Evolutionary conservation across 345 rosid species (phyloP).

Genomic region (Citrus cavaleriei): DNA sequence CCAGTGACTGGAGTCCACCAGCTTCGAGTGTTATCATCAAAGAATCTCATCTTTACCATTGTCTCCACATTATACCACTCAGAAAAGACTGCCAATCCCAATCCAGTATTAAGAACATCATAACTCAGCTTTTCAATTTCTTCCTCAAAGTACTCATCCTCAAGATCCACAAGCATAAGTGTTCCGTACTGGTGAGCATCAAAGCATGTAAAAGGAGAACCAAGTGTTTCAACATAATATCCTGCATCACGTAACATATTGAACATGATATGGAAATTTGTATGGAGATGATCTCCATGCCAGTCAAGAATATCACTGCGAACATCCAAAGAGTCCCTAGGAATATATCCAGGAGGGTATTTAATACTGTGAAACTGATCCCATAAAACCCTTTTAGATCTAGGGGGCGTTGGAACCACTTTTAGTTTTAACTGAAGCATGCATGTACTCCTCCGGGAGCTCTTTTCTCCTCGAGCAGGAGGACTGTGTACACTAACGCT

Average conservation of each 20-base stretch:
- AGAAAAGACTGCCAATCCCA: constrained; percentile 86
- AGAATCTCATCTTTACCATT: constrained; percentile 98
- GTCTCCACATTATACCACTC: constrained; percentile 99
- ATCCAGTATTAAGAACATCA: constrained; percentile 73
- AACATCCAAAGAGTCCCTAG: constrained; percentile 97
- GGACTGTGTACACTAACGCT: constrained; percentile 72
- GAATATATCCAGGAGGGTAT: constrained; percentile 99
- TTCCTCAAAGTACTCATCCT: constrained; percentile 90
- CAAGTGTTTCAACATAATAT: constrained; percentile 89
- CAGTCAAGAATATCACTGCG: constrained; percentile 98
- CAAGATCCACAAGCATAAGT: constrained; percentile 91
- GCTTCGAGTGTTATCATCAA: constrained; percentile 94
- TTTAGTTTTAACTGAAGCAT: constrained; percentile 73
- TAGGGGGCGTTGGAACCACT: constrained; percentile 87
- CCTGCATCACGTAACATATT: constrained; percentile 92
- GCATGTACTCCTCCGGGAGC: constrained; percentile 62
- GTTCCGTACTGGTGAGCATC: constrained; percentile 94
- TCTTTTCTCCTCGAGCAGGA: constrained; percentile 67
- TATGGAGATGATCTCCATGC: constrained; percentile 99
- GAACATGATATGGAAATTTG: constrained; percentile 92
- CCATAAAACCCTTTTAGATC: constrained; percentile 88
- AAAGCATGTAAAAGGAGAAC: constrained; percentile 96
- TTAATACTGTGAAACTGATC: constrained; percentile 97
- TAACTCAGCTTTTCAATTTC: constrained; percentile 84
- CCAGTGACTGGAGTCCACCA: constrained; percentile 99